A percentile compares a stretch with the other conserved stretches of the same genome.
Evolutionary conservation across 2,329 filamentous ascomycete genomes (phyloP).

Genomic region (Colletotrichum cuscutae): DNA sequence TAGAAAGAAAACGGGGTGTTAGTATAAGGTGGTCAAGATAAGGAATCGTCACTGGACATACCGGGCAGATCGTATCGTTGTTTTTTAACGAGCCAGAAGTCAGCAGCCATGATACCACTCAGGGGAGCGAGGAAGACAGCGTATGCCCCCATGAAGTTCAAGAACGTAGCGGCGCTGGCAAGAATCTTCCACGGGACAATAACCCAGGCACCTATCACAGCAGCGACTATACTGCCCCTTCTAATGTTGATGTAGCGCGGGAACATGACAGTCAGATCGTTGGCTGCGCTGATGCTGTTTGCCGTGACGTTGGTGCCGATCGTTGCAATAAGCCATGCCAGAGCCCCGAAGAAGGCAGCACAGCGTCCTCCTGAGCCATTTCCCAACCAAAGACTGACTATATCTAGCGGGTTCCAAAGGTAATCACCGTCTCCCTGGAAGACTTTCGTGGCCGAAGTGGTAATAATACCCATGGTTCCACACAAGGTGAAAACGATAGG

Average conservation of each 20-base stretch:
- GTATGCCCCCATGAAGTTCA: conserved; percentile 72
- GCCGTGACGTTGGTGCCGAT: conserved; percentile 67
- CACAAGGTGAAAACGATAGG: conserved; percentile 56
- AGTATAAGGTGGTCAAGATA: background rate
- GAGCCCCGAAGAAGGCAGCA: conserved; percentile 59
- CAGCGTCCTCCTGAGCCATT: conserved; percentile 53
- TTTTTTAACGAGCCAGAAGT: conserved; percentile 69
- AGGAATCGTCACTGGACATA: background rate
- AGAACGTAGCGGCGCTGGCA: conserved; percentile 64
- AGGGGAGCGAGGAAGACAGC: conserved; percentile 72
- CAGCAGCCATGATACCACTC: conserved; percentile 67
- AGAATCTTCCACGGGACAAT: conserved; percentile 76
- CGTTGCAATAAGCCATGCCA: conserved; percentile 64
- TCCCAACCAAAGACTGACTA: conserved; percentile 53
- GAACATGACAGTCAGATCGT: conserved; percentile 65
- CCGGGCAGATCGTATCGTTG: conserved; percentile 56
- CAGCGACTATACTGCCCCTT: conserved; percentile 65
- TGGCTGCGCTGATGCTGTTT: conserved; percentile 64
- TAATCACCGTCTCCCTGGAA: conserved; percentile 48
- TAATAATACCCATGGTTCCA: conserved; percentile 63
- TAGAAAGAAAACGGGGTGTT: background rate
- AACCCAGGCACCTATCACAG: conserved; percentile 64
- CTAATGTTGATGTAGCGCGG: conserved; percentile 65
- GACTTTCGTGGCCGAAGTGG: conserved; percentile 61
- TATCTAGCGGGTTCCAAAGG: conserved; percentile 61